Percentiles rank a stretch among this genome's conserved stretches.
Conservation (phyloP, 2,329 filamentous ascomycete genomes). For the Cadophora gregata region DNA sequence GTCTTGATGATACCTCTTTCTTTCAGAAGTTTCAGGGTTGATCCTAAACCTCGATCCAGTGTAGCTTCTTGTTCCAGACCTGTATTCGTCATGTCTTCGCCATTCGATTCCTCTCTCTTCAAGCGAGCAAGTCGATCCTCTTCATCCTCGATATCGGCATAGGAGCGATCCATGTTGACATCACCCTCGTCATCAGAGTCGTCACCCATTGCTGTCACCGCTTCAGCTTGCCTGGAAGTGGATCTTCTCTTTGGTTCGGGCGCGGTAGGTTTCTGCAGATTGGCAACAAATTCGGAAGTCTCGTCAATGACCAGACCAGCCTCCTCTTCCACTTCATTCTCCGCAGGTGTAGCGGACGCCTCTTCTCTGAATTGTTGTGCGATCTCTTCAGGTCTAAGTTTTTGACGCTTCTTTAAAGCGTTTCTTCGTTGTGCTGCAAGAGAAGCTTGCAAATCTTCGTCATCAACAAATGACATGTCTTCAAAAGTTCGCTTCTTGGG, state of each 20-base stretch:
- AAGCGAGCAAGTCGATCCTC: slow-evolving; percentile 55
- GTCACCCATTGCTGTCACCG: slow-evolving; percentile 53
- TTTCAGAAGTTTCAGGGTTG: slow-evolving; percentile 80
- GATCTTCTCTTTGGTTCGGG: slow-evolving; percentile 54
- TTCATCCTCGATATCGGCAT: slow-evolving; percentile 49
- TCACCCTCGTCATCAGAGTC: slow-evolving; percentile 52
- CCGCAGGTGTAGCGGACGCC: slow-evolving; percentile 57
- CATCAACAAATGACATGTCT: slow-evolving; percentile 78
- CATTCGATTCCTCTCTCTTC: slow-evolving; percentile 54
- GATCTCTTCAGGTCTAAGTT: slow-evolving; percentile 83
- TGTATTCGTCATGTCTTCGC: slow-evolving; percentile 64
- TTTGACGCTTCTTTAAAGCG: slow-evolving; percentile 92
- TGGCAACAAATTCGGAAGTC: slow-evolving; percentile 92
- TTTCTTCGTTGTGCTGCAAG: slow-evolving; percentile 82
- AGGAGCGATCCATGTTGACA: slow-evolving; percentile 46
- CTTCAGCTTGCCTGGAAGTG: slow-evolving; percentile 47
- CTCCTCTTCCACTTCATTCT: slow-evolving; percentile 59
- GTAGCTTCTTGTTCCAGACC: slow-evolving; percentile 87
- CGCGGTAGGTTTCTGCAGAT: slow-evolving; percentile 71
- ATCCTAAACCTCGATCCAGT: slow-evolving; percentile 78
- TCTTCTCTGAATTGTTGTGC: slow-evolving; percentile 78
- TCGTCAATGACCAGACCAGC: slow-evolving; percentile 89
- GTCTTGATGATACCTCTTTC: slow-evolving; percentile 82
- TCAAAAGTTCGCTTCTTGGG: slow-evolving; percentile 69
- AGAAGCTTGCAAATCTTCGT: slow-evolving; percentile 89